Evolutionary conservation across 495 filamentous ascomycete genomes (phyloP).

Genomic region (Penicillium bialowiezense): DNA sequence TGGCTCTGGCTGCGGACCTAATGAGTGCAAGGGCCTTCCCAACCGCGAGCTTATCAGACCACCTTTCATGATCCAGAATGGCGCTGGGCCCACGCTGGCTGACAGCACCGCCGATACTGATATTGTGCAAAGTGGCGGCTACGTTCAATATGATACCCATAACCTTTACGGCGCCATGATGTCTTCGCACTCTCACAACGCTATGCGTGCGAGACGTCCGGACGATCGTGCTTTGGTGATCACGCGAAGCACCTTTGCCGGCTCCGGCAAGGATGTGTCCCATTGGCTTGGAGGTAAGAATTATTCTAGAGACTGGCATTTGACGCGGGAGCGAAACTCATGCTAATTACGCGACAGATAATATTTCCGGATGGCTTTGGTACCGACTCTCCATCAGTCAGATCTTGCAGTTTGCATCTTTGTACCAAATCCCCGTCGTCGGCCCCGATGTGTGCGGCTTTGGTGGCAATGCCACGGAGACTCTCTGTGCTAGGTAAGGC

Average conservation of each 20-base stretch:
- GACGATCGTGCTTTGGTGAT: constrained; percentile 68
- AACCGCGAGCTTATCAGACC: constrained; percentile 15
- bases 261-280: constrained; percentile 64
- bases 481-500: constrained; percentile 53
- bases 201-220: constrained; percentile 14
- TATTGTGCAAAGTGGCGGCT: constrained; percentile 14
- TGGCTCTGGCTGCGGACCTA: constrained; percentile 10
- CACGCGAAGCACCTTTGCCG: constrained; percentile 70
- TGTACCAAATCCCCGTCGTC: constrained; percentile 82
- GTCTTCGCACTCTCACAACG: constrained; percentile 7
- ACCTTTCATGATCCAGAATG: constrained; percentile 19
- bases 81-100: constrained; percentile 12
- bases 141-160: constrained; percentile 20
- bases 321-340: not conserved
- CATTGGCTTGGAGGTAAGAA: constrained; percentile 64
- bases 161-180: constrained; percentile 20
- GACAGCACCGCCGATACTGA: constrained; percentile 11
- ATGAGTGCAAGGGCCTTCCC: constrained; percentile 11
- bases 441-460: constrained; percentile 75
- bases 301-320: constrained; percentile 52
- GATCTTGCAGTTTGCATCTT: constrained; percentile 59
- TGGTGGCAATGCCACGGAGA: constrained; percentile 56
- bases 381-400: constrained; percentile 71
- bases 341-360: constrained; percentile 7
- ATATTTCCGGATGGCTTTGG: constrained; percentile 42